phyloP scores from a whole-genome alignment of 768 basidiomycete species.

The Coprinellus micaceus region DNA sequence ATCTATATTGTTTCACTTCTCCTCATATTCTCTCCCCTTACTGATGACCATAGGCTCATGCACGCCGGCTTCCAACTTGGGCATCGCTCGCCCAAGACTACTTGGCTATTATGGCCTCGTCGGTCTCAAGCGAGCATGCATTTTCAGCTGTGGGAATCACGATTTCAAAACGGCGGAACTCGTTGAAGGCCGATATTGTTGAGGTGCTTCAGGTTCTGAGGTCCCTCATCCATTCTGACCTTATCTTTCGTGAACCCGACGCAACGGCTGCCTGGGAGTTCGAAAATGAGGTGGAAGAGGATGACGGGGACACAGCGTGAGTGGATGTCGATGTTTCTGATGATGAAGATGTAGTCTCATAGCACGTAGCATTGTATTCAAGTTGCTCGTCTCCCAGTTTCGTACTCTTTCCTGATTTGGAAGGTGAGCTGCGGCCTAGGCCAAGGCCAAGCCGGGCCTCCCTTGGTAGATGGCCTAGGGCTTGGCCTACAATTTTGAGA shows the following conservation, averaged over 20 bases:
- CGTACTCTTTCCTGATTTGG: not conserved
- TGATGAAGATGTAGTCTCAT: not conserved
- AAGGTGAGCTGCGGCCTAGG: not conserved
- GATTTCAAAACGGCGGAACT: constrained; percentile 30
- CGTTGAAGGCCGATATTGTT: constrained; percentile 30
- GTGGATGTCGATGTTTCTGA: not conserved
- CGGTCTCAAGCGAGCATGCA: constrained; percentile 34
- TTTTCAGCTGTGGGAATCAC: constrained; percentile 41
- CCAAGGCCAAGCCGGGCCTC: not conserved
- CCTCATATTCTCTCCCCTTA: not conserved
- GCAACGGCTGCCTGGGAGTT: constrained; percentile 5
- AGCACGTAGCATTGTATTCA: not conserved
- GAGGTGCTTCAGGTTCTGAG: constrained; percentile 29
- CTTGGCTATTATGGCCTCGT: constrained; percentile 36
- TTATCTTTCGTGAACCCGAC: constrained; percentile 21
- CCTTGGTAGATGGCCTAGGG: not conserved
- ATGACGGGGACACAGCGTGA: not conserved
- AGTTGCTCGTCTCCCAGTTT: not conserved
- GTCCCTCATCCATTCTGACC: constrained; percentile 15
- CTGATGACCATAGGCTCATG: not conserved
- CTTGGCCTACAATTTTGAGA: not conserved
- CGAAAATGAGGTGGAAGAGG: constrained; percentile 4
- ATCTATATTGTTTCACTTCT: not conserved
- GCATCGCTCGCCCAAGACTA: constrained; percentile 35
- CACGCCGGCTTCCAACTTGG: constrained; percentile 25